Conservation (phyloP, 2,329 filamentous ascomycete species). For the Aspergillus ruber region DNA sequence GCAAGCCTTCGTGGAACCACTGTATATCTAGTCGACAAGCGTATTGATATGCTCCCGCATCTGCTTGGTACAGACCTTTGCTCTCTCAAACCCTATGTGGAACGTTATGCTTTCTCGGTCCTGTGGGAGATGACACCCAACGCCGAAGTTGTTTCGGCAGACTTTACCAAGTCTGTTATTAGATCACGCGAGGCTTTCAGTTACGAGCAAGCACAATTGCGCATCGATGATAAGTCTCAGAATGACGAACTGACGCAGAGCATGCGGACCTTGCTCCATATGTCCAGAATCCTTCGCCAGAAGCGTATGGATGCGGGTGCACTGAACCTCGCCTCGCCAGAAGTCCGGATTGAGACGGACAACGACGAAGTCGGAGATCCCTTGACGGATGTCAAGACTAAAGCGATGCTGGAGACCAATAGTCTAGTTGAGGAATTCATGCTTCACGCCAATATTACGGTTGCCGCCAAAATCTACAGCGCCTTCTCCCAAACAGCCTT, state of each 20-base stretch:
- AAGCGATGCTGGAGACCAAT: slow-evolving; percentile 89
- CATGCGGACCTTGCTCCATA: slow-evolving; percentile 77
- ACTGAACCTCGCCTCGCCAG: slow-evolving; percentile 91
- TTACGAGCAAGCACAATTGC: slow-evolving; percentile 90
- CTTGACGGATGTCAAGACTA: slow-evolving; percentile 84
- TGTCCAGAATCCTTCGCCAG: slow-evolving; percentile 88
- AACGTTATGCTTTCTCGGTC: slow-evolving; percentile 79
- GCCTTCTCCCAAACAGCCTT: slow-evolving; percentile 94
- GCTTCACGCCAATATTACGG: slow-evolving; percentile 94
- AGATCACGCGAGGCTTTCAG: slow-evolving; percentile 94
- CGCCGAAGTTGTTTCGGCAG: slow-evolving; percentile 75
- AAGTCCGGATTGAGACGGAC: slow-evolving; percentile 92
- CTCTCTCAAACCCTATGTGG: slow-evolving; percentile 95
- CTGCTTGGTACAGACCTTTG: slow-evolving; percentile 93
- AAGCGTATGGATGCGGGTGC: slow-evolving; percentile 96
- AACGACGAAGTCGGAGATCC: slow-evolving; percentile 95
- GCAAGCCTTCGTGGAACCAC: slow-evolving; percentile 91
- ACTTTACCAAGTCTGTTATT: slow-evolving; percentile 97
- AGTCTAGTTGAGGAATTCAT: slow-evolving; percentile 99
- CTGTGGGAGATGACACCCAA: slow-evolving; percentile 83
- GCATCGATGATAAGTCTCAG: slow-evolving; percentile 83
- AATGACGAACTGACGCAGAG: slow-evolving; percentile 83
- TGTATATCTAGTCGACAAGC: slow-evolving; percentile 96
- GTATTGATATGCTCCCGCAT: slow-evolving; percentile 98
- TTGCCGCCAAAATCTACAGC: slow-evolving; percentile 82